Percentiles rank a stretch among this genome's conserved stretches.
Conservation (phyloP, 2,329 filamentous ascomycete genomes). For the Fusarium neocosmosporiellum region DNA sequence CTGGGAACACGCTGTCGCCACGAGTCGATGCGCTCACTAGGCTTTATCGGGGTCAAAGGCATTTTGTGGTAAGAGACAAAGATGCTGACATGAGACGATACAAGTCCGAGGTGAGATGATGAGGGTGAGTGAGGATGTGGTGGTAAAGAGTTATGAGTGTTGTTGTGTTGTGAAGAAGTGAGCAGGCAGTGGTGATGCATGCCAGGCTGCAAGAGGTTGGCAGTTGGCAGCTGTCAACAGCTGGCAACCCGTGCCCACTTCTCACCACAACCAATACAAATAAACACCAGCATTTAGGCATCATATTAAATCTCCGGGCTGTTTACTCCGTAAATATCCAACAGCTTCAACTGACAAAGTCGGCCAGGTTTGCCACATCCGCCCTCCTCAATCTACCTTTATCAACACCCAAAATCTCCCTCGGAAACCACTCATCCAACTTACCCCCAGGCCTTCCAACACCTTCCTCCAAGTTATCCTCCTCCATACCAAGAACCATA, state of each 20-base stretch:
- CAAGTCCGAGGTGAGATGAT: not conserved
- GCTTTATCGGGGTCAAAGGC: slow-evolving; percentile 14
- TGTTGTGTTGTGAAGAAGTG: not conserved
- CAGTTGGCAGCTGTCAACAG: slow-evolving; percentile 23
- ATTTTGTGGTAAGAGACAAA: not conserved
- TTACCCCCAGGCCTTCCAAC: slow-evolving; percentile 51
- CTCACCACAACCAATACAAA: not conserved
- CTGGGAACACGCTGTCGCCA: slow-evolving; percentile 52
- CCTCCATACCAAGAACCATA: slow-evolving; percentile 57
- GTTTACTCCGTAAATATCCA: not conserved
- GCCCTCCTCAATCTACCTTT: slow-evolving; percentile 50
- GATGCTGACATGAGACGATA: not conserved
- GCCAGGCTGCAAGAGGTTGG: not conserved
- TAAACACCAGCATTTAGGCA: not conserved
- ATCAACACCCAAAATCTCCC: slow-evolving; percentile 48
- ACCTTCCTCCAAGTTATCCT: slow-evolving; percentile 41
- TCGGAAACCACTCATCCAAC: slow-evolving; percentile 55
- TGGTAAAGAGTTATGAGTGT: too few relatives aligned
- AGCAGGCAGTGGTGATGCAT: not conserved
- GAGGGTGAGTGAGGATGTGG: not conserved
- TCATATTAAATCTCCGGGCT: not conserved
- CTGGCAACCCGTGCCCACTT: slow-evolving; percentile 7
- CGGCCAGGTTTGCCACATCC: slow-evolving; percentile 50
- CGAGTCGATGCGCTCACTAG: slow-evolving; percentile 41
- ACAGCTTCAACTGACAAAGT: slow-evolving; percentile 2